Evolutionary conservation across 192 early-diverging fungal genomes (phyloP), one percentile per base, ranked within the genome.

Genomic region (Gonapodya sp.): DNA sequence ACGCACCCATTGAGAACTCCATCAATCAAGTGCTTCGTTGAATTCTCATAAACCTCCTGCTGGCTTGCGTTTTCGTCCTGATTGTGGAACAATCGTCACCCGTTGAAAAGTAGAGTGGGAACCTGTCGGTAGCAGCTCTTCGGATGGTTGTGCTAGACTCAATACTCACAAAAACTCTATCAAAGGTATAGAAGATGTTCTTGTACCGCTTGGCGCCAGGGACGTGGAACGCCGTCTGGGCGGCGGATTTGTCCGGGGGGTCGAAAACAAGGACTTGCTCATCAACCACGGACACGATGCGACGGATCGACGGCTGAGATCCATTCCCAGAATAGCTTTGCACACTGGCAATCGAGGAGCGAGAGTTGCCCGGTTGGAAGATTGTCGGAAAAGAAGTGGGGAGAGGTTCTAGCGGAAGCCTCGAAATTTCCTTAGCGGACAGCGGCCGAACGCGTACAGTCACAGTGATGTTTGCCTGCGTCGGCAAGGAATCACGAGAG

Each of bases 221-320:
- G 2, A 73, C 73, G 73, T 34, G 79, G 73, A 14, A 80, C 24
- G 79, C 73, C 73, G 85, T 89, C 84, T 87, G 89, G 78, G 82
- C 93, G 83, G 79, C 93, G 82, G 73, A 84, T 84, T 34, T 89
- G 85, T 34, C 89, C 18, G 89, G 90, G 0, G 93, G 92, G 81
- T 96, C 95, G 75, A 92, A 94, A 18, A 96, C 89, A 1, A 91
- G 84, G 0, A 95, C 90, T 33, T 87, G 88, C 78, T 94, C 73
- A 0, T 30, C 34, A 34, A 80, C 81, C 16, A 88, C 84, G 18
- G 83, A 73, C 2, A 88, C 87, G 79, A 32, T 81, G 37, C n/a
- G 81, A 2, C 37, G 34, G 79, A 88, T 80, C 75, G 73, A 18
- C 36, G 36, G 73, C 36, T 80, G 36, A 37, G 30, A 18, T 31